Base-by-base conservation (phyloP, 345 rosid genomes). In the Euphorbia pulcherrima region DNA sequence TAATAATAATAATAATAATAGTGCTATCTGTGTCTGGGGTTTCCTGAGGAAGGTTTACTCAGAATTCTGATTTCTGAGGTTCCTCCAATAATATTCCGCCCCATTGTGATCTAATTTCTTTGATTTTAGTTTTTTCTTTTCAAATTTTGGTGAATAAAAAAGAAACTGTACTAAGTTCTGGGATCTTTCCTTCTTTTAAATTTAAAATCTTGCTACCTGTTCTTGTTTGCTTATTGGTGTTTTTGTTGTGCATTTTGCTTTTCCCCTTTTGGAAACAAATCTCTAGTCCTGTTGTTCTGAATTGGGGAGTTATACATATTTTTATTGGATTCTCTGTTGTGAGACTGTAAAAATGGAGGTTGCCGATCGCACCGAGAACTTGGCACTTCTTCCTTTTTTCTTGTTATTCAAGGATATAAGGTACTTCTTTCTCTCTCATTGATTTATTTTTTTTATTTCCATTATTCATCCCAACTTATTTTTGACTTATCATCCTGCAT, bases 371-470 rank as follows among this genome's bases (percentile, higher is more conserved):
- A 40, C 48, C 68, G 77, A 71, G 60, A 48, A 37, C 28, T 60
- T 80, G 24, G 46, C 69, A 50, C 68, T 48, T 52, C 58, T 78
- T 57, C 83, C 79, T 28, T 51, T 74, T 46, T 73, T 75, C 37
- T 37, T 68, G 37, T 46, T 84, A 62, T 80, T 78, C 81, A 82
- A 77, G 73, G 75, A 71, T 48, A 52, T 59, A 37, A 69, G 84
- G 88, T 82, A 72, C 10, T 10, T 30, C 46, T 66, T 4, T 14
- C 11, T 44, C 8, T 41, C 8, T 41, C 10, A 41, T 41, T 2
- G 7, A 41, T 41, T 48, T 33, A n/a, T 57, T 24, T 33, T 35
- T 11, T 60, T 14, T 11, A 5, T 33, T 28, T 12, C 17, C n/a
- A 2, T 5, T 47, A 5, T n/a, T 56, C 59, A 47, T 13, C 6